phyloP scores from a whole-genome alignment of 2,329 filamentous ascomycete species.

The Microdochium nivale region DNA sequence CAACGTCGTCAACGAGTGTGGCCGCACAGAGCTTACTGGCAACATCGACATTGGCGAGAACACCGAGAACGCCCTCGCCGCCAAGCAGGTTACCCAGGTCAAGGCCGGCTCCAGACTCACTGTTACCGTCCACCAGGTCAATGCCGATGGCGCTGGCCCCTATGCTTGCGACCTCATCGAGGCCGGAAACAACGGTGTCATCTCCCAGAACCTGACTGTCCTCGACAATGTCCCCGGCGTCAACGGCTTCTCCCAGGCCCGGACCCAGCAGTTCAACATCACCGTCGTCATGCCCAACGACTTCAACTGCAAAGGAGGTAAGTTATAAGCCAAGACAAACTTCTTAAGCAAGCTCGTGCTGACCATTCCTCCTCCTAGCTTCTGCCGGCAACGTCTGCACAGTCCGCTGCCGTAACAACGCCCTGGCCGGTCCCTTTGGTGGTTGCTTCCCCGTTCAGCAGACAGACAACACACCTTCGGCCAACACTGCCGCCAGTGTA shows the following conservation, averaged over 20 bases:
- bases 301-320: conserved; percentile 41
- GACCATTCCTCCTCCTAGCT: conserved; percentile 19
- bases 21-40: conserved; percentile 50
- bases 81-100: conserved; percentile 38
- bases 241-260: conserved; percentile 49
- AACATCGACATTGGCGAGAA: conserved; percentile 53
- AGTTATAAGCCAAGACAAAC: conserved; percentile 11
- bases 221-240: conserved; percentile 49
- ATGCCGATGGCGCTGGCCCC: conserved; percentile 45
- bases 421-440: conserved; percentile 46
- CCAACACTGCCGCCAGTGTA: conserved; percentile 36
- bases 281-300: conserved; percentile 41
- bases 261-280: conserved; percentile 47
- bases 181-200: conserved; percentile 26
- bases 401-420: conserved; percentile 50
- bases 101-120: conserved; percentile 32
- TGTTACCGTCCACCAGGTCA: conserved; percentile 45
- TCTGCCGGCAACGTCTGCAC: conserved; percentile 52
- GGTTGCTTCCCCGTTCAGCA: conserved; percentile 52
- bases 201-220: conserved; percentile 40
- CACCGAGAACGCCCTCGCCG: conserved; percentile 41
- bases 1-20: conserved; percentile 51
- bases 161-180: conserved; percentile 40
- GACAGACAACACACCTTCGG: conserved; percentile 29
- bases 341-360: not conserved